These are phyloP conservation scores for Pyrrhoderma noxium DNA, from an alignment of 1,284 basidiomycete genomes.

Conservation along the genomic window DNA sequence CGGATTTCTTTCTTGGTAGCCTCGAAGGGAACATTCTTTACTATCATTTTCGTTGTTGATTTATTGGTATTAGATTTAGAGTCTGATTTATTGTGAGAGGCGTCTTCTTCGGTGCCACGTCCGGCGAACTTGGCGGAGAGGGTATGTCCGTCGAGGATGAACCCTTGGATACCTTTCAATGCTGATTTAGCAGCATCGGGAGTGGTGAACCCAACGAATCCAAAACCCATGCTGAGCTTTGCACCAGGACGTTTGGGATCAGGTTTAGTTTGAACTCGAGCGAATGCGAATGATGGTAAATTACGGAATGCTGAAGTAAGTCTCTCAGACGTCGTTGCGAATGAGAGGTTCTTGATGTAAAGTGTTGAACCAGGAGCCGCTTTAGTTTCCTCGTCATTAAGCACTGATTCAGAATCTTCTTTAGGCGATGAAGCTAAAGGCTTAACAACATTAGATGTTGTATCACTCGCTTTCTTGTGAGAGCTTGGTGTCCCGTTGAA, in stretches of 20 bases:
- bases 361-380: slow-evolving; percentile 75
- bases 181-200: slow-evolving; percentile 69
- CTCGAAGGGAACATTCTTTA: slow-evolving; percentile 98
- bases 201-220: slow-evolving; percentile 89
- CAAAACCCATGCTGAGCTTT: slow-evolving; percentile 89
- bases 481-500: slow-evolving; percentile 40
- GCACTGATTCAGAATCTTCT: slow-evolving; percentile 25
- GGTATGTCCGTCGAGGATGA: slow-evolving; percentile 83
- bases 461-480: slow-evolving; percentile 15
- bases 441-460: slow-evolving; percentile 28
- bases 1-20: slow-evolving; percentile 89
- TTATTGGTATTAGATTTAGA: slow-evolving; percentile 29
- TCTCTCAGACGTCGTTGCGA: slow-evolving; percentile 77
- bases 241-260: slow-evolving; percentile 59
- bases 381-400: slow-evolving; percentile 35
- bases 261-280: slow-evolving; percentile 86
- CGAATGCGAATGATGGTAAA: slow-evolving; percentile 80
- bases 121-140: slow-evolving; percentile 85
- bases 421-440: slow-evolving; percentile 38
- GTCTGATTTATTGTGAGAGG: slow-evolving; percentile 13
- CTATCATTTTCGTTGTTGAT: slow-evolving; percentile 82
- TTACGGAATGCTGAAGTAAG: slow-evolving; percentile 69
- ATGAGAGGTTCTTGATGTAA: slow-evolving; percentile 92
- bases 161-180: slow-evolving; percentile 74
- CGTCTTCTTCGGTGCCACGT: slow-evolving; percentile 67